phyloP scores from a whole-genome alignment of 805 yeast genomes.

The Starmerella bombicola region DNA sequence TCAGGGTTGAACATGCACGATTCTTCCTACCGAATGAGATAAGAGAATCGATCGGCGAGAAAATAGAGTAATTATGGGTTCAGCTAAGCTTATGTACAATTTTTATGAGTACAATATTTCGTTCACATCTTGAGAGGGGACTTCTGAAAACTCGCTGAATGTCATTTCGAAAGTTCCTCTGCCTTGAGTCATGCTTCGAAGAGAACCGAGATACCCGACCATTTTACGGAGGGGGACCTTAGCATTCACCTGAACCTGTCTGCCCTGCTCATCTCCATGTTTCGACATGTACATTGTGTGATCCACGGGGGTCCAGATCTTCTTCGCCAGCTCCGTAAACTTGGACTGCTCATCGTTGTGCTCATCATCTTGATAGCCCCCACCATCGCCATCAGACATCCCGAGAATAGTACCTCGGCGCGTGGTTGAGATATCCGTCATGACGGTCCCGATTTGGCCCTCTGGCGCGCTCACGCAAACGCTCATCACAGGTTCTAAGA shows the following conservation, averaged over 20 bases:
- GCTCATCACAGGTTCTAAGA: slow-evolving; percentile 82
- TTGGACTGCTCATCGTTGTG: neutral
- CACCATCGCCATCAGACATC: slow-evolving; percentile 49
- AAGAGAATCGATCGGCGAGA: too few relatives aligned
- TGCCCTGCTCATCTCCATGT: slow-evolving; percentile 21
- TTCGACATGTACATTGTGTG: slow-evolving; percentile 34
- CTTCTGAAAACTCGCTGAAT: slow-evolving; percentile 59
- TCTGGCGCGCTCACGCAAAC: slow-evolving; percentile 55
- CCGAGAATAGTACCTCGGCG: slow-evolving; percentile 64
- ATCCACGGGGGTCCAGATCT: slow-evolving; percentile 36
- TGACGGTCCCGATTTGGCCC: slow-evolving; percentile 59
- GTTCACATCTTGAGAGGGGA: slow-evolving; percentile 40
- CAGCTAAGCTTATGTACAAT: too few relatives aligned
- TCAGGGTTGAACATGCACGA: too few relatives aligned
- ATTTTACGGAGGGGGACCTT: slow-evolving; percentile 76
- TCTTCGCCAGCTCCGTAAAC: slow-evolving; percentile 36
- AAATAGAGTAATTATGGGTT: too few relatives aligned
- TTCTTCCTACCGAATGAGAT: too few relatives aligned
- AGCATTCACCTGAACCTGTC: slow-evolving; percentile 43
- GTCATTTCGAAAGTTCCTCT: slow-evolving; percentile 74
- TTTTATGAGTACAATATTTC: slow-evolving; percentile 13
- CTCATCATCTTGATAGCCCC: neutral
- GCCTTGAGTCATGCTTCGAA: slow-evolving; percentile 81
- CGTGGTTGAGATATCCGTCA: slow-evolving; percentile 69
- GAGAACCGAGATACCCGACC: slow-evolving; percentile 71